Percentiles rank a stretch among this genome's conserved stretches.
phyloP scores from a whole-genome alignment of 345 rosid species.

The Eucalyptus grandis region DNA sequence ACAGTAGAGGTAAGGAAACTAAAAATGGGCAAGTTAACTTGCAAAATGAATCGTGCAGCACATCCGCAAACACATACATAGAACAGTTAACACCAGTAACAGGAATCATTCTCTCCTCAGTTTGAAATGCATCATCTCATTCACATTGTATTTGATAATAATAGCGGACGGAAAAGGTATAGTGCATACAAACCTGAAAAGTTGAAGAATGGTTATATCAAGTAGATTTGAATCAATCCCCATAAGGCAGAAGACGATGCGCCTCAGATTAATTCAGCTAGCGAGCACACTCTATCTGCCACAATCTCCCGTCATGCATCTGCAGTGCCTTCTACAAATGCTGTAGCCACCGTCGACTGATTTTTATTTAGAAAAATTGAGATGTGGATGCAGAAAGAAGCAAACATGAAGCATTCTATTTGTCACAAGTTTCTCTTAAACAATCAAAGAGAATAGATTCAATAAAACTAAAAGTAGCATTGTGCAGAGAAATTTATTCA shows the following conservation, averaged over 20 bases:
- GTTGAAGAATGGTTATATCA: not conserved
- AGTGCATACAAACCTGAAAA: not conserved
- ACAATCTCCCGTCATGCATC: not conserved
- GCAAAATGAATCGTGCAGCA: conserved; percentile 22
- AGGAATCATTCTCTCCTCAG: not conserved
- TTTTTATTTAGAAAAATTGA: not conserved
- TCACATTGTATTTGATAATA: not conserved
- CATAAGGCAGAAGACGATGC: not conserved
- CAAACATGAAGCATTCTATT: not conserved
- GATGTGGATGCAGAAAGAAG: not conserved
- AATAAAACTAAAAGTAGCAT: not conserved
- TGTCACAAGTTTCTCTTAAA: not conserved
- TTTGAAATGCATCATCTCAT: not conserved
- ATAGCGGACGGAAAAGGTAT: not conserved
- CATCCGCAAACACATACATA: not conserved
- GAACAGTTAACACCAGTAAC: not conserved
- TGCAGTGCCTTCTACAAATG: not conserved
- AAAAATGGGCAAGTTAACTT: not conserved
- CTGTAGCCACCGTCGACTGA: not conserved
- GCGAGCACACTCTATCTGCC: not conserved
- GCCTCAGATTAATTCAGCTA: not conserved
- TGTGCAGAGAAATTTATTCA: not conserved
- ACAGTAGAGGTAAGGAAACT: not conserved
- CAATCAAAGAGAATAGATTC: not conserved
- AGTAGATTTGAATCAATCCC: not conserved